phyloP scores from a whole-genome alignment of 305 asterid species.

The Stenogyne calaminthoides region DNA sequence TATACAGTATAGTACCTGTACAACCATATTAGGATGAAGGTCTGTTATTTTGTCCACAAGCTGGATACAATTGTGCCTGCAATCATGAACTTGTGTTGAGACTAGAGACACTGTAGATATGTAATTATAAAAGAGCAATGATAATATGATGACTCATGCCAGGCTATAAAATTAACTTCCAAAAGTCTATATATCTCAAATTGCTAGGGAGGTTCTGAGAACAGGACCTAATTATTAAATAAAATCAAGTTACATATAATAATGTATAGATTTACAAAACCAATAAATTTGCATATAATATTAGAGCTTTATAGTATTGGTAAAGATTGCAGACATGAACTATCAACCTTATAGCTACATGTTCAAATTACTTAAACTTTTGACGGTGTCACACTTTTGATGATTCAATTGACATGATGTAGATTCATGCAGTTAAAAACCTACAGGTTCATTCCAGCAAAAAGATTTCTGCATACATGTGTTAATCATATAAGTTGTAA shows the following conservation, averaged over 20 bases:
- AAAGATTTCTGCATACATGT: neutral
- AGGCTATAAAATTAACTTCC: slow-evolving; percentile 3
- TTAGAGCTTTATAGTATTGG: neutral
- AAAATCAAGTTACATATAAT: neutral
- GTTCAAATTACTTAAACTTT: neutral
- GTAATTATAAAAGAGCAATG: slow-evolving; percentile 4
- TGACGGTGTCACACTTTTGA: neutral
- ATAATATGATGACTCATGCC: slow-evolving; percentile 11
- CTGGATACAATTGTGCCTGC: slow-evolving; percentile 46
- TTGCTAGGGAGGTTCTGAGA: neutral
- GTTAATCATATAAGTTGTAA: too few species aligned
- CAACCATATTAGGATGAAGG: slow-evolving; percentile 70
- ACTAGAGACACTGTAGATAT: slow-evolving; percentile 19
- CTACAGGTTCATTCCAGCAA: neutral
- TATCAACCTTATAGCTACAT: neutral
- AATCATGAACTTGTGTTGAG: slow-evolving; percentile 25
- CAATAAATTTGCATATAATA: neutral
- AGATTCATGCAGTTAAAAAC: neutral
- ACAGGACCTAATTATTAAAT: neutral
- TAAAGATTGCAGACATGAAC: neutral
- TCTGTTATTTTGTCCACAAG: slow-evolving; percentile 64
- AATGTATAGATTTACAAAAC: neutral
- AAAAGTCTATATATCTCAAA: neutral
- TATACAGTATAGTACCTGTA: slow-evolving; percentile 56
- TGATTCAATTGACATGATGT: neutral